Base-by-base conservation (phyloP, 495 filamentous ascomycete species). In the Neurospora sp. region DNA sequence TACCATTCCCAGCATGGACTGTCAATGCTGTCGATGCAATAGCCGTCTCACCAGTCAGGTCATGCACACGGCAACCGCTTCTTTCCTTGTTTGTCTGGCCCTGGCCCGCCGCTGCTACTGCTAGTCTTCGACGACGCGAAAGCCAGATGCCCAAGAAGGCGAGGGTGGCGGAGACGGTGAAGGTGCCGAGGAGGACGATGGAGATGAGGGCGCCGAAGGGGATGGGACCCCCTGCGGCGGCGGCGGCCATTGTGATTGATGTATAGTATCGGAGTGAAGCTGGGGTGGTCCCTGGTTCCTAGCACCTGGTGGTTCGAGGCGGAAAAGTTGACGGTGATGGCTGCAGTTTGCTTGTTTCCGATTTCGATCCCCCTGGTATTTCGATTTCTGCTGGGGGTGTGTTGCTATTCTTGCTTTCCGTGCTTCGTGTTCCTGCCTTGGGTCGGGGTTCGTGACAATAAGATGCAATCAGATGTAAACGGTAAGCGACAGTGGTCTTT, bases 181-280 rank as follows among this genome's bases (percentile, higher is more conserved):
- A 22, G 7, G 70, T 69, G 42, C 76, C 74, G 69, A 61, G 42
- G 35, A 77, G 16, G 42, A 75, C 53, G 68, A 76, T 76, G 53
- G 69, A 27, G 22, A 76, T 41, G 22, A 76, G 69, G 31, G 70
- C 72, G 17, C 48, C 41, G 12, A 76, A 71, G 71, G 69, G 38
- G 69, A 73, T 40, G 22, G n/a, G 3, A 31, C 17, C 69, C 48
- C 27, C 65, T 22, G 31, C 20, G 17, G 3, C 8, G 42, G 53
- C 40, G 44, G 42, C 65, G 12, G 40, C 38, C 48, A 65, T 65
- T 3, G 6, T 35, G 14, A 17, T 27, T 35, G 27, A 3, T 17
- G 7, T 6, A 1, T 22, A 5, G 10, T 65, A 8, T 17, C 12
- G 4, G 42, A 45, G 42, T 20, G 53, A 14, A 22, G 22, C 48